Evolutionary conservation across 176 grass and related monocot genomes (phyloP), one percentile per base, ranked within the genome.

Genomic region (Rhynchospora pubera): DNA sequence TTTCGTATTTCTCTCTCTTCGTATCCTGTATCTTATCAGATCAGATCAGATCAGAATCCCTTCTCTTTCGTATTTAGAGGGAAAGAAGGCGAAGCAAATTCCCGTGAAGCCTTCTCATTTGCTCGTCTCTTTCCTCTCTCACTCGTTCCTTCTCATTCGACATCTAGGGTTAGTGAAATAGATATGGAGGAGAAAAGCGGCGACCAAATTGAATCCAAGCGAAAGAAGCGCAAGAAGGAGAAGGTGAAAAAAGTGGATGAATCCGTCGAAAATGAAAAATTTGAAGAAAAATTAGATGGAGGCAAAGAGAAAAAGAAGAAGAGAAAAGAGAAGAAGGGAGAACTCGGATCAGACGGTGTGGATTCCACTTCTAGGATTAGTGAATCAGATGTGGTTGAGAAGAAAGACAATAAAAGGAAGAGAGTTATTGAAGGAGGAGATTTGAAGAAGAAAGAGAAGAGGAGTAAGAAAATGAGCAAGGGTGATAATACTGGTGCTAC

Each of bases 381-480:
- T 51, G 60, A 46, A 51, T 64, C 48, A 82, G 73, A 65, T 44
- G 68, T 63, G 47, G 80, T 15, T 76, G 4, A 84, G 6, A 80
- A 16, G 47, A 24, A 62, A 42, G 52, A 23, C 14, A 57, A 50
- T 12, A 78, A 60, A 79, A 60, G 73, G 23, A 6, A n/a, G 57
- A 69, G 67, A 59, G 24, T 18, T 61, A 11, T 48, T 50, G 59
- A 55, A 30, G 65, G 70, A 51, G 80, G 84, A 76, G 57, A 79
- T 78, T 81, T 44, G n/a, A 47, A 57, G 48, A 28, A 60, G 21
- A 47, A 74, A 80, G 13, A 68, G 52, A 85, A 79, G 84, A n/a
- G n/a, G n/a, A 68, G 85, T 1, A 74, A 75, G 63, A 66, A 26
- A 62, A 51, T 9, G 53, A 60, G 12, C 23, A 69, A 71, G 14